Evolutionary conservation across 345 rosid genomes (phyloP).

Genomic region (Anacardium occidentale): DNA sequence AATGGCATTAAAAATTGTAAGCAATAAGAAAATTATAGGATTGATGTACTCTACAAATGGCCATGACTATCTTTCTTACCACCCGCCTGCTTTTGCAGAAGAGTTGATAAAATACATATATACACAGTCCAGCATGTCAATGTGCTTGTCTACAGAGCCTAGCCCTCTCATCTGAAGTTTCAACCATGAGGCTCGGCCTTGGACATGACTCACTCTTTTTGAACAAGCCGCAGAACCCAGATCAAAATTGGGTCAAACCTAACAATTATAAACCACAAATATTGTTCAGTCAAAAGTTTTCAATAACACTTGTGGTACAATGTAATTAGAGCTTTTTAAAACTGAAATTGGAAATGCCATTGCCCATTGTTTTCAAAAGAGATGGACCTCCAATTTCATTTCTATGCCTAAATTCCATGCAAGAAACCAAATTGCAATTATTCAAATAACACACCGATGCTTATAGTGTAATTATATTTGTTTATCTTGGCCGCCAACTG

Average conservation of each 20-base stretch:
- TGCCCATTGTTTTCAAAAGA: neutral
- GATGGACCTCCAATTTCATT: neutral
- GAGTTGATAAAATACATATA: conserved; percentile 33
- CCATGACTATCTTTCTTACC: conserved; percentile 15
- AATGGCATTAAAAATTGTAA: conserved; percentile 19
- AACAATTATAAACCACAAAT: conserved; percentile 3
- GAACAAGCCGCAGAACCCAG: conserved; percentile 34
- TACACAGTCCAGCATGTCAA: conserved; percentile 26
- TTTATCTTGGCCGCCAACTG: conserved; percentile 71
- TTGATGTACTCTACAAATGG: conserved; percentile 17
- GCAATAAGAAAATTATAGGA: neutral
- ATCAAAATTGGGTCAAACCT: conserved; percentile 20
- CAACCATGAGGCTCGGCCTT: conserved; percentile 7
- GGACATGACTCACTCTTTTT: conserved; percentile 14
- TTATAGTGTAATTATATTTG: conserved; percentile 6
- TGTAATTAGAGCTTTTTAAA: conserved; percentile 1
- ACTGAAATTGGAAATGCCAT: neutral
- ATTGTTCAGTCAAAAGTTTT: neutral
- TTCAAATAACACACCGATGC: conserved; percentile 16
- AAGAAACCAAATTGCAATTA: neutral
- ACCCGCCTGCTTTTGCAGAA: conserved; percentile 26
- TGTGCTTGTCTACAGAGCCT: conserved; percentile 6
- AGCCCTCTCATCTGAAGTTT: neutral
- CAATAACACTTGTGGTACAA: neutral
- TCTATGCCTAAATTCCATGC: conserved; percentile 3